phyloP scores from a whole-genome alignment of 2,329 filamentous ascomycete genomes.

The Aspergillus hiratsukae region DNA sequence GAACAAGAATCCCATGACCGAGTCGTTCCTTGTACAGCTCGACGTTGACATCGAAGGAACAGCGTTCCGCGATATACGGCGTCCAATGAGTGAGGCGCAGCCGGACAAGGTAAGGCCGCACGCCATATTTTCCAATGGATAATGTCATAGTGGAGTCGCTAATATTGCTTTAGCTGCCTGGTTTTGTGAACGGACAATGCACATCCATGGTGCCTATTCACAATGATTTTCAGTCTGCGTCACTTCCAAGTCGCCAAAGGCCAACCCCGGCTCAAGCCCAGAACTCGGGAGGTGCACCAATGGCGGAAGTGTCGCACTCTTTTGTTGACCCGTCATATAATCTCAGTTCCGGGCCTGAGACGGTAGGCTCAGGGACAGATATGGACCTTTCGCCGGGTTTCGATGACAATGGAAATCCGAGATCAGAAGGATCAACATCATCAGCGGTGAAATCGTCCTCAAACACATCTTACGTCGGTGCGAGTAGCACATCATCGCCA shows the following conservation, averaged over 20 bases:
- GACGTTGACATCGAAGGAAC: conserved; percentile 78
- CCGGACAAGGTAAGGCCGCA: conserved; percentile 7
- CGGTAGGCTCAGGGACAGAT: conserved; percentile 15
- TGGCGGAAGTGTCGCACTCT: neutral
- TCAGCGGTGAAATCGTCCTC: conserved; percentile 35
- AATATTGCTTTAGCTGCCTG: neutral
- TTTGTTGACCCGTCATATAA: conserved; percentile 9
- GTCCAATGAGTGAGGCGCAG: conserved; percentile 5
- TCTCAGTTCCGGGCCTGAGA: conserved; percentile 3
- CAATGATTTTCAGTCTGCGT: conserved; percentile 4
- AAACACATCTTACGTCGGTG: conserved; percentile 31
- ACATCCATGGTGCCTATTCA: neutral
- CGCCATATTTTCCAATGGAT: neutral
- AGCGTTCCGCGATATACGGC: conserved; percentile 25
- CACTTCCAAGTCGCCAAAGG: conserved; percentile 25
- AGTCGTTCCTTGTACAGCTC: conserved; percentile 89
- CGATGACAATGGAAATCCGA: conserved; percentile 26
- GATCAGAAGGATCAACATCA: conserved; percentile 33
- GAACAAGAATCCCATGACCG: conserved; percentile 80
- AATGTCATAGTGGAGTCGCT: neutral
- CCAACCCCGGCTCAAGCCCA: conserved; percentile 5
- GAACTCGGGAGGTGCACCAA: neutral
- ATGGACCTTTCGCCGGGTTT: conserved; percentile 31
- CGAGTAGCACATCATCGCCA: conserved; percentile 24
- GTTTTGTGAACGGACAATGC: neutral